Percentiles rank a stretch among this genome's conserved stretches.
Conservation (phyloP, 495 filamentous ascomycete species). For the Diplogelasinospora grovesii region DNA sequence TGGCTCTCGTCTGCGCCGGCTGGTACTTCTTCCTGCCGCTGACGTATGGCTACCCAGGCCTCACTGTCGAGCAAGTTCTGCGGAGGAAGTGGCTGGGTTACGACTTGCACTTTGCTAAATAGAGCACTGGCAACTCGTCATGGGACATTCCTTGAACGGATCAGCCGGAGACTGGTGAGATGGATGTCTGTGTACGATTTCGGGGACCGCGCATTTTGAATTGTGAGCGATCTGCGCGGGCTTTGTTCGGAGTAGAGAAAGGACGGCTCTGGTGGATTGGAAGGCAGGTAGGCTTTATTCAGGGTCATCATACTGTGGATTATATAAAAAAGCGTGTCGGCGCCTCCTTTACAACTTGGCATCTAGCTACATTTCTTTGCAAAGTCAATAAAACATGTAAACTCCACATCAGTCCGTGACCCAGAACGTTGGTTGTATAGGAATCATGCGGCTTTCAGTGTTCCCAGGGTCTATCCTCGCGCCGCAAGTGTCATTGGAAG, state of each 20-base stretch:
- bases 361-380: too few relatives aligned
- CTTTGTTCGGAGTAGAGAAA: background rate
- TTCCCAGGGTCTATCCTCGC: too few relatives aligned
- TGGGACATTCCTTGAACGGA: background rate
- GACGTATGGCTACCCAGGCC: slow-evolving; percentile 92
- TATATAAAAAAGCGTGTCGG: background rate
- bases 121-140: slow-evolving; percentile 20
- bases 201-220: too few relatives aligned
- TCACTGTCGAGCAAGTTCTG: slow-evolving; percentile 71
- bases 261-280: background rate
- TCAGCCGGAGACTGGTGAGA: background rate
- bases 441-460: too few relatives aligned
- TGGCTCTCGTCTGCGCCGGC: slow-evolving; percentile 61
- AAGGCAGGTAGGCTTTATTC: background rate
- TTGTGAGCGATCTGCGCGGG: background rate
- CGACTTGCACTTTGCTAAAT: slow-evolving; percentile 98
- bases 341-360: background rate
- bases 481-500: too few relatives aligned
- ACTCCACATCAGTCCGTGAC: too few relatives aligned
- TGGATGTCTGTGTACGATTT: slow-evolving; percentile 1
- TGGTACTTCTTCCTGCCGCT: slow-evolving; percentile 92
- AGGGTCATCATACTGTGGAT: too few relatives aligned
- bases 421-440: too few relatives aligned
- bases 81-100: slow-evolving; percentile 94
- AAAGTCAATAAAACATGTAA: too few relatives aligned